Evolutionary conservation across 768 basidiomycete species (phyloP), one percentile per base, ranked within the genome.

Genomic region (Lepiota venenata): DNA sequence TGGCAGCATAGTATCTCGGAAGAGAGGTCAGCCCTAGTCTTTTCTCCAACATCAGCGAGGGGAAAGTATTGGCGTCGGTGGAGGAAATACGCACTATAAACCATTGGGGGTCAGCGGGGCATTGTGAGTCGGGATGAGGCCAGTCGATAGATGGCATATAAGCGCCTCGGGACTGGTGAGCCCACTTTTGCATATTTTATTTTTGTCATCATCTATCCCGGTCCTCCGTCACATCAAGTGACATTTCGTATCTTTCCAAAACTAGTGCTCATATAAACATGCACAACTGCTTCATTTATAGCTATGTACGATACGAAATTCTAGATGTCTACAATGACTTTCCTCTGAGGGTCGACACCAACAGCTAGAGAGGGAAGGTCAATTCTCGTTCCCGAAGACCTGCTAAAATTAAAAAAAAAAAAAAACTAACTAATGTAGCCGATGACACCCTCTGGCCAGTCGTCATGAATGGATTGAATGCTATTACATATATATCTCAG

Each of bases 401-500:
- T 32, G 32, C 32, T 2, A 32, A 32, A 7, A 32, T 6, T 8
- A 38, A 3, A 4, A 49, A 7, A 32, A 32, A 7, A 32, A 9
- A 11, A 38, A 3, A 4, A 49, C 63, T 50, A 22, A 65, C 64
- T 68, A 60, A 66, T 65, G 44, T 65, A 64, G 11, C 65, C 67
- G 40, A 63, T 54, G 32, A 63, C 48, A 50, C 66, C 65, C 44
- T 66, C 63, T 15, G 67, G 66, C 67, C 66, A 67, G 47, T 69
- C 65, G 38, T 67, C 66, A 15, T 65, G 50, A 21, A 66, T 66
- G 6, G 57, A 56, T 38, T 61, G 59, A 35, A 66, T 61, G 54
- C 67, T 57, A 38, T 50, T 65, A 25, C 32, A 11, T 9, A 32
- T 9, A 32, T 32, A 7, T 2, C 10, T 32, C 32, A 32, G 10